A percentile compares a stretch with the other conserved stretches of the same genome.
Evolutionary conservation across 208 protist genomes (phyloP).

Genomic region (Acanthamoeba lugdunensis): DNA sequence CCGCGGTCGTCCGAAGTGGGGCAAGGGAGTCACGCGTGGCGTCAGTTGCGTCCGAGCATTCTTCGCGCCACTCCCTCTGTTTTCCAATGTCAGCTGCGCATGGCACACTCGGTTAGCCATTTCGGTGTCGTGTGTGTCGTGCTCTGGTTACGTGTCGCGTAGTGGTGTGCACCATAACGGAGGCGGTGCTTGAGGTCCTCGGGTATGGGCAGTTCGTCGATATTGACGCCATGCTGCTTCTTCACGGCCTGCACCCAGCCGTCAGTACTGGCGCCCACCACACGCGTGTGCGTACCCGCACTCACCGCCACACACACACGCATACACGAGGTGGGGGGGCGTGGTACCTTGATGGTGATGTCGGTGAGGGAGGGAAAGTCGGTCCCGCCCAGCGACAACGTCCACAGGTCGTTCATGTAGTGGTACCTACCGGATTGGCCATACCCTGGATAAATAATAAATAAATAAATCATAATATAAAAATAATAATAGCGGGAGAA

Average conservation of each 20-base stretch:
- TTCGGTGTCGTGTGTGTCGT: too few species aligned
- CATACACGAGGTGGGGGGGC: too few species aligned
- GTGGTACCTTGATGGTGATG: neutral
- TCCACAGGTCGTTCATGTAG: constrained; percentile 45
- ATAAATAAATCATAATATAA: too few species aligned
- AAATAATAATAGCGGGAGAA: too few species aligned
- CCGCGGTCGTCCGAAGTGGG: neutral
- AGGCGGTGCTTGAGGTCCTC: constrained; percentile 26
- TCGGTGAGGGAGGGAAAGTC: constrained; percentile 3
- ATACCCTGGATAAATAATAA: neutral
- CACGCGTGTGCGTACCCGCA: too few species aligned
- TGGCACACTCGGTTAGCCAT: neutral
- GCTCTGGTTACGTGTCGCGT: neutral
- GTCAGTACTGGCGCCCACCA: neutral
- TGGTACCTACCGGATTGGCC: too few species aligned
- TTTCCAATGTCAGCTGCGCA: neutral
- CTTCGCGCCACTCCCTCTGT: neutral
- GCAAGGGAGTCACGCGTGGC: neutral
- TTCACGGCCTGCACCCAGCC: neutral
- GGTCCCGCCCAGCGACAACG: neutral
- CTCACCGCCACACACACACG: neutral
- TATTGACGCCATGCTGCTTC: neutral
- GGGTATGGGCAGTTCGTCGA: neutral
- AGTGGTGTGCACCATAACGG: neutral
- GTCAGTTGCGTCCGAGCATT: neutral